phyloP scores from a whole-genome alignment of 768 basidiomycete species.

The Boletus vermiculosoides region DNA sequence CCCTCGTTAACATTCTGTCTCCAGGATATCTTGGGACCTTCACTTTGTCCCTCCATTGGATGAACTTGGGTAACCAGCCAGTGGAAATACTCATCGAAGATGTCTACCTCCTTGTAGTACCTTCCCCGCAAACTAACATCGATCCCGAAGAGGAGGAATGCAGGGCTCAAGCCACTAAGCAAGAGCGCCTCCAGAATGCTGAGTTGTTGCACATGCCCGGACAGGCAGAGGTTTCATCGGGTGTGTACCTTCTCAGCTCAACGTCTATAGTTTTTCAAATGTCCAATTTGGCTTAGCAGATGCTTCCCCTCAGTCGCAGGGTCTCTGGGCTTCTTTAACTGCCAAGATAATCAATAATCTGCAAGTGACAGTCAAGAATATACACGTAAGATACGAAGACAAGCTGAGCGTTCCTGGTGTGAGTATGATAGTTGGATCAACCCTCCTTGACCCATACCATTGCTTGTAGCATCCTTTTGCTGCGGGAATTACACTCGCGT shows the following conservation, averaged over 20 bases:
- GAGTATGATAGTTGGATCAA: constrained; percentile 30
- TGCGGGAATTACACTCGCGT: constrained; percentile 82
- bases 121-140: constrained; percentile 63
- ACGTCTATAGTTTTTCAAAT: neutral
- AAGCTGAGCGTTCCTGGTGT: constrained; percentile 90
- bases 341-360: constrained; percentile 94
- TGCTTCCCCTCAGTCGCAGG: constrained; percentile 73
- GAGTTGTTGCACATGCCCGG: constrained; percentile 74
- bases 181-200: constrained; percentile 84
- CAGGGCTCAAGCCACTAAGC: constrained; percentile 80
- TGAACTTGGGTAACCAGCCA: constrained; percentile 85
- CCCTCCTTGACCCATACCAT: neutral
- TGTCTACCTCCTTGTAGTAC: constrained; percentile 90
- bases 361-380: constrained; percentile 93
- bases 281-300: constrained; percentile 30
- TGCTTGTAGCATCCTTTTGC: constrained; percentile 84
- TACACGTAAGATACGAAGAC: constrained; percentile 97
- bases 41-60: constrained; percentile 84
- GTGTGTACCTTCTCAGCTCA: constrained; percentile 32
- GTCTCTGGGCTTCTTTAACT: constrained; percentile 76
- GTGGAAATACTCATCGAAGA: constrained; percentile 91
- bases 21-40: constrained; percentile 84
- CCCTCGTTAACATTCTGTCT: neutral
- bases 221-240: constrained; percentile 49
- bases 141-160: constrained; percentile 85